These are phyloP conservation scores for Aspergillus fijiensis DNA, from an alignment of 2,329 filamentous ascomycete genomes.

Conservation along the genomic window DNA sequence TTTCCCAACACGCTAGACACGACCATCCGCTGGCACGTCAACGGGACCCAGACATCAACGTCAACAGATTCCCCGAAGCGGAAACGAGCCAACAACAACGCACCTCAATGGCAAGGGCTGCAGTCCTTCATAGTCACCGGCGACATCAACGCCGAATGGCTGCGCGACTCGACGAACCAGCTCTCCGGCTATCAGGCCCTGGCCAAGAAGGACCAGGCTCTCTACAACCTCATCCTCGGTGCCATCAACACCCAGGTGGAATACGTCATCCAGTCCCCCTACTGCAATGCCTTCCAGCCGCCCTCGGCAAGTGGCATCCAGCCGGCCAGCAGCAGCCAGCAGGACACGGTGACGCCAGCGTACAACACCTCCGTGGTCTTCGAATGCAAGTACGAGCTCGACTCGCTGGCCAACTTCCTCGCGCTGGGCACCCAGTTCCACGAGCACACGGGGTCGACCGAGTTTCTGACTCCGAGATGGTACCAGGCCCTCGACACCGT, in stretches of 20 bases:
- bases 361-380: constrained; percentile 87
- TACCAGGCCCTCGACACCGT: constrained; percentile 72
- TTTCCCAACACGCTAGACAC: constrained; percentile 92
- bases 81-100: constrained; percentile 55
- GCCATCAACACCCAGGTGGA: constrained; percentile 96
- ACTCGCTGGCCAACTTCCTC: constrained; percentile 90
- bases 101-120: constrained; percentile 71
- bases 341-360: constrained; percentile 78
- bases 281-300: constrained; percentile 98
- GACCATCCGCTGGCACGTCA: constrained; percentile 82
- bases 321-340: constrained; percentile 73
- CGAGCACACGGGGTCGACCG: constrained; percentile 71
- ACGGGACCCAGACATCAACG: constrained; percentile 48
- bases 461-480: constrained; percentile 79
- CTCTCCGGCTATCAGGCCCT: constrained; percentile 84
- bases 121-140: constrained; percentile 94
- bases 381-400: constrained; percentile 98
- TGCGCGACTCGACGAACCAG: constrained; percentile 91
- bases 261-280: constrained; percentile 90
- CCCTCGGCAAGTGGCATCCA: constrained; percentile 76
- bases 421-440: constrained; percentile 83
- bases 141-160: constrained; percentile 90
- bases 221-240: constrained; percentile 79
- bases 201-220: constrained; percentile 73
- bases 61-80: constrained; percentile 32